Percentiles rank a stretch among this genome's conserved stretches.
Conservation (phyloP, 2,329 filamentous ascomycete species). For the Tolypocladium ovalisporum region DNA sequence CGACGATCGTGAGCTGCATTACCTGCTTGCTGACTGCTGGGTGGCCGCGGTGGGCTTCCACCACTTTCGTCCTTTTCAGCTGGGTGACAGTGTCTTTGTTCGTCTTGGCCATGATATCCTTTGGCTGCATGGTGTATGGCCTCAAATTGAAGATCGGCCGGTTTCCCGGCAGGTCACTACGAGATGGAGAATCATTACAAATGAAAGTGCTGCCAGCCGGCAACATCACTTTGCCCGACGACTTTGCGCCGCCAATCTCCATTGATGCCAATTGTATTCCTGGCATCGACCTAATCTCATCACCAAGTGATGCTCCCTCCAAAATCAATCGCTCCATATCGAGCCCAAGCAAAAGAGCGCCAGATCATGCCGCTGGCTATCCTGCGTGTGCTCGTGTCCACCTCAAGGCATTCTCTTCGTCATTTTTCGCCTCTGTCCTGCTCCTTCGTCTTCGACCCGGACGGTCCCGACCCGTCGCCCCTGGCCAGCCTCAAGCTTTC, state of each 20-base stretch:
- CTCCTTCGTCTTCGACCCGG: conserved; percentile 3
- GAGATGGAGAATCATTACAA: background rate
- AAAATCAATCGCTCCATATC: background rate
- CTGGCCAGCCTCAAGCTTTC: conserved; percentile 38
- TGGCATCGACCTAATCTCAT: background rate
- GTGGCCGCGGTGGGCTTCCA: background rate
- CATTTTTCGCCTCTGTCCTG: background rate
- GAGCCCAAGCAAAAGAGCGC: too few species aligned
- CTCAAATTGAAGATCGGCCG: background rate
- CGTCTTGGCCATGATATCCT: too few species aligned
- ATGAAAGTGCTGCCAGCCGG: too few species aligned
- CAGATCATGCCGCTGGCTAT: conserved; percentile 2
- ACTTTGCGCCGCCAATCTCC: too few species aligned
- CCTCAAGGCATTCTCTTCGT: background rate
- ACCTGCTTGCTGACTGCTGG: conserved; percentile 4
- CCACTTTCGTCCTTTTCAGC: background rate
- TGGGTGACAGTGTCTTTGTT: background rate
- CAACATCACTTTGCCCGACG: too few species aligned
- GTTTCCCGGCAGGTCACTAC: background rate
- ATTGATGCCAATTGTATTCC: background rate
- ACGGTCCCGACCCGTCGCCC: conserved; percentile 14
- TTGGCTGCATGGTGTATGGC: background rate
- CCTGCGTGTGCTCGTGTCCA: background rate
- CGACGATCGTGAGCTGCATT: conserved; percentile 9
- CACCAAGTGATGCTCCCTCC: background rate